Percentiles rank a stretch among this genome's conserved stretches.
Evolutionary conservation across 1,284 basidiomycete genomes (phyloP).

Genomic region (Trametes versicolor): DNA sequence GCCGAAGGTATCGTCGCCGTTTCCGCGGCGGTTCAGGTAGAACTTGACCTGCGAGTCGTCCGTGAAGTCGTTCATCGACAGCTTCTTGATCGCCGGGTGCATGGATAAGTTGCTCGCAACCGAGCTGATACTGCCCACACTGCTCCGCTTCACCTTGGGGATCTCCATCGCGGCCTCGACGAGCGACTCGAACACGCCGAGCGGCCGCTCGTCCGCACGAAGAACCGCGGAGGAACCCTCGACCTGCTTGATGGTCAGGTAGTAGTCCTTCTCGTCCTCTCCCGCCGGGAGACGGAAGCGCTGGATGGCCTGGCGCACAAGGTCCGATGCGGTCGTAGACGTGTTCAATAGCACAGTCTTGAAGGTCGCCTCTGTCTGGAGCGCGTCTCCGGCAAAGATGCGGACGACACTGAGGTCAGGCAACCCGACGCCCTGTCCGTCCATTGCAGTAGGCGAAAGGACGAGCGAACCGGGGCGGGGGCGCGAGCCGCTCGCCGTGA

Average conservation of each 20-base stretch:
- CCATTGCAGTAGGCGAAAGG: slow-evolving; percentile 65
- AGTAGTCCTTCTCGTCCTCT: slow-evolving; percentile 79
- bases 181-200: slow-evolving; percentile 87
- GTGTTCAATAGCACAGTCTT: slow-evolving; percentile 96
- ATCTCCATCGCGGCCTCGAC: slow-evolving; percentile 81
- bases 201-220: slow-evolving; percentile 77
- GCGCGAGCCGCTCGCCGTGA: slow-evolving; percentile 53
- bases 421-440: slow-evolving; percentile 69
- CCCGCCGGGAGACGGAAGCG: slow-evolving; percentile 84
- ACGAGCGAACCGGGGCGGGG: slow-evolving; percentile 79
- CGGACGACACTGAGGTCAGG: slow-evolving; percentile 94
- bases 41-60: slow-evolving; percentile 98
- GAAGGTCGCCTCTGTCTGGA: slow-evolving; percentile 95
- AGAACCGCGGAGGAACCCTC: slow-evolving; percentile 86
- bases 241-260: slow-evolving; percentile 91
- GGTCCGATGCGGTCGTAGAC: slow-evolving; percentile 84
- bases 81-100: slow-evolving; percentile 92
- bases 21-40: slow-evolving; percentile 79
- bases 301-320: slow-evolving; percentile 93
- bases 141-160: slow-evolving; percentile 91
- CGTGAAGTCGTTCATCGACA: slow-evolving; percentile 96
- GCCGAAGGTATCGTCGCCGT: slow-evolving; percentile 43
- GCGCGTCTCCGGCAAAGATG: slow-evolving; percentile 89
- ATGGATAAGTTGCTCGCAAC: slow-evolving; percentile 90
- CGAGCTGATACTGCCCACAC: slow-evolving; percentile 93